Evolutionary conservation across 306 rosid species (phyloP).

Genomic region (Erythrophleum fordii): DNA sequence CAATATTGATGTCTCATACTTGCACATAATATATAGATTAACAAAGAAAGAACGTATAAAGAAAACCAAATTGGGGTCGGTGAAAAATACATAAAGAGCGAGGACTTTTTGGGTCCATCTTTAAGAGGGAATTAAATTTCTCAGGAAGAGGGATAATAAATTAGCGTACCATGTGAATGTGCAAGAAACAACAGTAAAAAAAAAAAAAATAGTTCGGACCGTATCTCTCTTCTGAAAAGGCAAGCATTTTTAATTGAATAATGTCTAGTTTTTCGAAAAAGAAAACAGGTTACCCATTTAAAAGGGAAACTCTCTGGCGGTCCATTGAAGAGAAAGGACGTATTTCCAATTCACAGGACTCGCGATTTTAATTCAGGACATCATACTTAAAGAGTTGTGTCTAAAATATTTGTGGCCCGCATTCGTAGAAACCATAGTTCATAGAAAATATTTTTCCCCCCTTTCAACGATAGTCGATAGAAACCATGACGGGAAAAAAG

Average conservation of each 20-base stretch:
- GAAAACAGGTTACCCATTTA: background rate
- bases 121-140: constrained; percentile 34
- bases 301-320: background rate
- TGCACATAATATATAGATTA: background rate
- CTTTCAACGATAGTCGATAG: background rate
- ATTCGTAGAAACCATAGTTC: background rate
- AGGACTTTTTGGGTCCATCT: constrained; percentile 47
- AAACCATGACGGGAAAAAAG: background rate
- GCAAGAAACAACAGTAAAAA: constrained; percentile 48
- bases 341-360: background rate
- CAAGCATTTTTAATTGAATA: background rate
- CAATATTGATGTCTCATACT: background rate
- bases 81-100: constrained; percentile 44
- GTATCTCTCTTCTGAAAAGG: constrained; percentile 31
- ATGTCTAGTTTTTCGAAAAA: constrained; percentile 39
- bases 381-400: background rate
- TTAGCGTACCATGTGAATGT: constrained; percentile 45
- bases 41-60: constrained; percentile 6
- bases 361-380: background rate
- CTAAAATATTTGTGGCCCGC: background rate
- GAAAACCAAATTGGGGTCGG: constrained; percentile 32
- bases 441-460: background rate
- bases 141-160: background rate
- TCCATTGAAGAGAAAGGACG: background rate
- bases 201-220: constrained; percentile 12